Conservation (phyloP, 2,329 filamentous ascomycete species). For the Fusarium sororula region DNA sequence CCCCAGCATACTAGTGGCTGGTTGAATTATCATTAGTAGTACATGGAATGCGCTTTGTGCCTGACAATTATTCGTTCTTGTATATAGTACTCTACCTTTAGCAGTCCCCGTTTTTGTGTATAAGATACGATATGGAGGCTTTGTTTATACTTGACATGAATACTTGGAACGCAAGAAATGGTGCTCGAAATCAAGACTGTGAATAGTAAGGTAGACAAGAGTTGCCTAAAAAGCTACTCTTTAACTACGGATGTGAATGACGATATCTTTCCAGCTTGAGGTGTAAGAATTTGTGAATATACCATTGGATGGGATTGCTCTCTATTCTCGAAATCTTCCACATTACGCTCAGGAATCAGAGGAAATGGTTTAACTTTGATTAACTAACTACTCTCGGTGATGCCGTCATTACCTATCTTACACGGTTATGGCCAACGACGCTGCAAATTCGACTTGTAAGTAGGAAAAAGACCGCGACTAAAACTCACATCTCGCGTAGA, state of each 20-base stretch:
- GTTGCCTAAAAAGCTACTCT: background rate
- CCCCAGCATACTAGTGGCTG: constrained; percentile 8
- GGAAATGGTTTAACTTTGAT: background rate
- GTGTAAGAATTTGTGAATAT: background rate
- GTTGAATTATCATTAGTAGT: background rate
- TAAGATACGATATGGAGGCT: background rate
- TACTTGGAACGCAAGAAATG: background rate
- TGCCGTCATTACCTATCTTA: background rate
- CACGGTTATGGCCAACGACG: background rate
- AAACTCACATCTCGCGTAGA: background rate
- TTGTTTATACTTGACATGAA: background rate
- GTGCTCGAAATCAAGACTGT: background rate
- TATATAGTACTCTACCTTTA: constrained; percentile 14
- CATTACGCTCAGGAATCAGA: background rate
- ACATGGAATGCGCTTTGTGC: background rate
- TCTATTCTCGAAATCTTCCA: background rate
- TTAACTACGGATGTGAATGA: background rate
- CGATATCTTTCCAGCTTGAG: background rate
- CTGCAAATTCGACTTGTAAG: background rate
- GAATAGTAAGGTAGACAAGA: background rate
- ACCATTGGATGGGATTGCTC: background rate
- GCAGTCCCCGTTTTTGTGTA: background rate
- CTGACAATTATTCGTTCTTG: constrained; percentile 4
- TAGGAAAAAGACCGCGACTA: background rate
- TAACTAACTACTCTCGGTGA: background rate